Base-by-base conservation (phyloP, 352 stramenopile species). In the Bremia lactucae region DNA sequence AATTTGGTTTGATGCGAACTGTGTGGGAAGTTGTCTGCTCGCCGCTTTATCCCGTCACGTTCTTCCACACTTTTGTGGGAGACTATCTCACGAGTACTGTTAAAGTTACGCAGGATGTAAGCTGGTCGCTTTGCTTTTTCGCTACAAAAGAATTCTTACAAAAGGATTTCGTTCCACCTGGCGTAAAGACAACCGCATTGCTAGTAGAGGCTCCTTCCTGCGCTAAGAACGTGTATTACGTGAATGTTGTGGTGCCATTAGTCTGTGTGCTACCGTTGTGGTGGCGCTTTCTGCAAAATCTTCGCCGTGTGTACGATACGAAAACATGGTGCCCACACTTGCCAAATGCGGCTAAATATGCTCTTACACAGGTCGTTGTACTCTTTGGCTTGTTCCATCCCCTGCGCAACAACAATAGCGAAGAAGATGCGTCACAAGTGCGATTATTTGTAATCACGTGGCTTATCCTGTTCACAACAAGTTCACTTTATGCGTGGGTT, bases 221-320 rank as follows among this genome's bases (percentile, higher is more conserved):
- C 23, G 58, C 58, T 38, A 75, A 73, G 43, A 83, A 89, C 44
- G 72, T 94, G 31, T 96, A 91, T 68, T 98, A 97, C 56, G 88
- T 89, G 43, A 95, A 97, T 46, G 51, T 97, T 26, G 68, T 96
- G 5, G 95, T 98, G 21, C 95, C 95, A 15, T 60, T 98, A 19
- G 76, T 98, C 21, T 97, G 92, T 52, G 70, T 95, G 6, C 64
- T 98, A 19, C 95, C 95, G 7, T 62, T 98, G 37, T 97, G 93
- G 83, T 95, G 96, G 62, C 84, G 94, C 20, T 98, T 98, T 61
- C 87, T 97, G 37, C 94, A 98, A 74, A 98, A 90, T 59, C 60
- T 98, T 13, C 80, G 94, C 21, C 76, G 92, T 42, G 96, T 97
- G 46, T 77, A 95, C 36, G 94, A 98, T 68, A 97, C 91, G 18